Conservation (phyloP, 176 grass and related monocot species). For the Rhynchospora pubera region DNA sequence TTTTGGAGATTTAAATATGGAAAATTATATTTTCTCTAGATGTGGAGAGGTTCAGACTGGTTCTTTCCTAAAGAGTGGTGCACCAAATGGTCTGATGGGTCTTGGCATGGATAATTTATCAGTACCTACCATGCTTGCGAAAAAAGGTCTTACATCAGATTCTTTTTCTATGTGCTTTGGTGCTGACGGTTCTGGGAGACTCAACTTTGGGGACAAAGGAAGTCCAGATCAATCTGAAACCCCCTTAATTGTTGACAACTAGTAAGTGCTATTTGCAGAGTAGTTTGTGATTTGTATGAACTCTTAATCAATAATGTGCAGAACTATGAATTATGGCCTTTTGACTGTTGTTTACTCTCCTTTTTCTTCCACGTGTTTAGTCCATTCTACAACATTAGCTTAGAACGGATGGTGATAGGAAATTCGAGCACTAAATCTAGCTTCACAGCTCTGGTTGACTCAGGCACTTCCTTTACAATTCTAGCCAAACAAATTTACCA, state of each 20-base stretch:
- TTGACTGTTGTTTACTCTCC: background rate
- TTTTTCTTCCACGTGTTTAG: slow-evolving; percentile 14
- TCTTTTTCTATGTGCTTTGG: slow-evolving; percentile 56
- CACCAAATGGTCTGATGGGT: slow-evolving; percentile 47
- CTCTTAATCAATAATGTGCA: background rate
- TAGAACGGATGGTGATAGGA: slow-evolving; percentile 22
- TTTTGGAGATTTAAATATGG: background rate
- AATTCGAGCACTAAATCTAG: background rate
- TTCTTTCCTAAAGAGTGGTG: slow-evolving; percentile 24
- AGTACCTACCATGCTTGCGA: slow-evolving; percentile 41
- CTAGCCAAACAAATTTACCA: slow-evolving; percentile 27
- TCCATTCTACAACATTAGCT: slow-evolving; percentile 34
- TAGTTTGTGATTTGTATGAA: background rate
- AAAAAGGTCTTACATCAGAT: slow-evolving; percentile 30
- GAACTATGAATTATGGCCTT: background rate
- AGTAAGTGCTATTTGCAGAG: slow-evolving; percentile 20
- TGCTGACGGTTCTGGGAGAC: slow-evolving; percentile 17
- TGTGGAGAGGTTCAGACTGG: slow-evolving; percentile 44
- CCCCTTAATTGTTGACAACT: slow-evolving; percentile 16
- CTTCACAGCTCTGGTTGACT: slow-evolving; percentile 38
- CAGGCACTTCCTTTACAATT: slow-evolving; percentile 34
- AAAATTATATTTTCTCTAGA: slow-evolving; percentile 17
- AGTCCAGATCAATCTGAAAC: slow-evolving; percentile 38
- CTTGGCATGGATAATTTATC: slow-evolving; percentile 38
- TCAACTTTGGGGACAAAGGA: slow-evolving; percentile 44